A percentile compares a stretch with the other conserved stretches of the same genome.
Conservation (phyloP, 169 alveolate species). For the Hammondia hammondi region DNA sequence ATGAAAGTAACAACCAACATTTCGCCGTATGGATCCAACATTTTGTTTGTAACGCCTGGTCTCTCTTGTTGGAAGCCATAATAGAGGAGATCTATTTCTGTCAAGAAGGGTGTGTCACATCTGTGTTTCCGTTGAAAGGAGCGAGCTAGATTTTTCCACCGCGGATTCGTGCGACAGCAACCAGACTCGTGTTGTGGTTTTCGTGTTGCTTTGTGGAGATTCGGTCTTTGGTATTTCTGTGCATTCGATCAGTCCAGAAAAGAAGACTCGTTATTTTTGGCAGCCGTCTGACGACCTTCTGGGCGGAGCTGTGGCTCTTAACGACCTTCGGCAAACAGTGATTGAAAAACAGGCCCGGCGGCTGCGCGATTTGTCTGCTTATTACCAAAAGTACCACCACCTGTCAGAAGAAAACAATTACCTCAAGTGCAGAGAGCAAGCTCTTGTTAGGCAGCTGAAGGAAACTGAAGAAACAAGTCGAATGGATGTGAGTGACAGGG, state of each 20-base stretch:
- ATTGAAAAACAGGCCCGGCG: slow-evolving; percentile 15
- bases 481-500: neutral
- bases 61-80: too few species aligned
- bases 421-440: neutral
- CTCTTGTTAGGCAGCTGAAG: slow-evolving; percentile 12
- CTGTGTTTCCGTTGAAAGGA: too few species aligned
- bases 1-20: too few species aligned
- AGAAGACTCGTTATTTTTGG: neutral
- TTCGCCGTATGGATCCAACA: too few species aligned
- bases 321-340: neutral
- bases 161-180: too few species aligned
- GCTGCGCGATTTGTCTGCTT: neutral
- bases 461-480: slow-evolving; percentile 29
- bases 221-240: neutral
- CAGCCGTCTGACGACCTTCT: slow-evolving; percentile 12
- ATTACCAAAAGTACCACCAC: neutral
- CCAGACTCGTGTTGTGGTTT: too few species aligned
- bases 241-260: neutral
- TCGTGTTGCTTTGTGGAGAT: too few species aligned
- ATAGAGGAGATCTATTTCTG: too few species aligned
- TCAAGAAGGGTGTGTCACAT: too few species aligned
- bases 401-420: slow-evolving; percentile 9
- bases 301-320: slow-evolving; percentile 1
- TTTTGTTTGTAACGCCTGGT: too few species aligned
- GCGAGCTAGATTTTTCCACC: too few species aligned